phyloP scores from a whole-genome alignment of 495 filamentous ascomycete species.

The Hypoxylon rickii region DNA sequence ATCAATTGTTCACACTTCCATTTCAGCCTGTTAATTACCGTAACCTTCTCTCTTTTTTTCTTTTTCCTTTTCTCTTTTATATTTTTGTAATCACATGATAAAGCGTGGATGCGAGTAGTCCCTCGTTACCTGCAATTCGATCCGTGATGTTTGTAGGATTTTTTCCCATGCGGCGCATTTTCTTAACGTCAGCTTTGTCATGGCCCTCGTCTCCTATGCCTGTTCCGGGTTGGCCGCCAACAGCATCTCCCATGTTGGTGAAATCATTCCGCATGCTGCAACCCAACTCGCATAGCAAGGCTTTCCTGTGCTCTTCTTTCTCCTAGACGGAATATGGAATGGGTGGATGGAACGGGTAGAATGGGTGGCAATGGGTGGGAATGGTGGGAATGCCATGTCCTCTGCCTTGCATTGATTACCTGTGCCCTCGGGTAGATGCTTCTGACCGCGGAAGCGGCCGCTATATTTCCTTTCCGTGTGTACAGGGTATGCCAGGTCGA shows the following conservation, averaged over 20 bases:
- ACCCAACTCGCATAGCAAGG: conserved; percentile 26
- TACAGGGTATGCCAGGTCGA: conserved; percentile 29
- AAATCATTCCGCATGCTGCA: conserved; percentile 15
- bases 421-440: conserved; percentile 30
- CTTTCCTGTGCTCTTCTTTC: conserved; percentile 12
- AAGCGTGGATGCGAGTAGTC: conserved; percentile 21
- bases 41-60: background rate
- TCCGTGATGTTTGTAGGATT: conserved; percentile 18
- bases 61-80: background rate
- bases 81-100: conserved; percentile 28
- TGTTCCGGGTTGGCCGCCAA: conserved; percentile 18
- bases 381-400: conserved; percentile 16
- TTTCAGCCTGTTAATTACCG: background rate
- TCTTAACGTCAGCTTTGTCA: conserved; percentile 24
- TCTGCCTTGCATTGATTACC: conserved; percentile 34
- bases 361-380: background rate
- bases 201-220: background rate
- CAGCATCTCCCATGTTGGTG: conserved; percentile 26
- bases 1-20: background rate
- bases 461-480: conserved; percentile 28
- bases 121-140: conserved; percentile 22
- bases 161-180: conserved; percentile 26
- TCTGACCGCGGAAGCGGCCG: conserved; percentile 34
- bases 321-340: too few species aligned
- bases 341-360: too few species aligned